Percentiles rank a stretch among this genome's conserved stretches.
Evolutionary conservation across 1,284 basidiomycete species (phyloP).

Genomic region (Rugosomyces carneus): DNA sequence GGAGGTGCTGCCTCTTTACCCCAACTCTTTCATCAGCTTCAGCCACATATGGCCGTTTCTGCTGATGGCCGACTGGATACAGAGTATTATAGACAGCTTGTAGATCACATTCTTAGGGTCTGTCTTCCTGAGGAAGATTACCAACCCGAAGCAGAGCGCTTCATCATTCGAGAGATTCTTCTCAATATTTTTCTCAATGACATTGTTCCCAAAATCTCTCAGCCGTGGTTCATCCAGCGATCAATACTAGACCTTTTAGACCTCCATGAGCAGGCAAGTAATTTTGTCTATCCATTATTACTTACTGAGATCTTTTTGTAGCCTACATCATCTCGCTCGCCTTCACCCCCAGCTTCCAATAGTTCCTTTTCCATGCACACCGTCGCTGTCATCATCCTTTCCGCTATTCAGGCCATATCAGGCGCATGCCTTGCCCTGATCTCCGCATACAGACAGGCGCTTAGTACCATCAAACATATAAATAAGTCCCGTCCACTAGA

Average conservation of each 20-base stretch:
- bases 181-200: constrained; percentile 65
- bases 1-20: constrained; percentile 56
- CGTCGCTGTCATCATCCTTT: constrained; percentile 61
- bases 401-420: constrained; percentile 66
- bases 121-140: constrained; percentile 69
- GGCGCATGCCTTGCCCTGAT: constrained; percentile 60
- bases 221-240: constrained; percentile 80
- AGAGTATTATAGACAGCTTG: constrained; percentile 71
- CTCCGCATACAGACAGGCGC: constrained; percentile 58
- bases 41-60: constrained; percentile 73
- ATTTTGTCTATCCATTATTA: constrained; percentile 3
- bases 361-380: constrained; percentile 47
- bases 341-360: constrained; percentile 21
- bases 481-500: constrained; percentile 33
- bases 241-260: constrained; percentile 54
- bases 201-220: constrained; percentile 60
- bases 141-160: constrained; percentile 63
- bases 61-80: constrained; percentile 56
- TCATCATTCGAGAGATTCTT: constrained; percentile 71
- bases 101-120: constrained; percentile 64
- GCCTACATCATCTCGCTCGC: constrained; percentile 17
- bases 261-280: constrained; percentile 22
- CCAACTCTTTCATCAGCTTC: constrained; percentile 67
- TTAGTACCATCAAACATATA: constrained; percentile 59
- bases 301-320: background rate